A percentile compares a stretch with the other conserved stretches of the same genome.
phyloP scores from a whole-genome alignment of 768 basidiomycete genomes.

The Porphyrellus cyaneotinctus region DNA sequence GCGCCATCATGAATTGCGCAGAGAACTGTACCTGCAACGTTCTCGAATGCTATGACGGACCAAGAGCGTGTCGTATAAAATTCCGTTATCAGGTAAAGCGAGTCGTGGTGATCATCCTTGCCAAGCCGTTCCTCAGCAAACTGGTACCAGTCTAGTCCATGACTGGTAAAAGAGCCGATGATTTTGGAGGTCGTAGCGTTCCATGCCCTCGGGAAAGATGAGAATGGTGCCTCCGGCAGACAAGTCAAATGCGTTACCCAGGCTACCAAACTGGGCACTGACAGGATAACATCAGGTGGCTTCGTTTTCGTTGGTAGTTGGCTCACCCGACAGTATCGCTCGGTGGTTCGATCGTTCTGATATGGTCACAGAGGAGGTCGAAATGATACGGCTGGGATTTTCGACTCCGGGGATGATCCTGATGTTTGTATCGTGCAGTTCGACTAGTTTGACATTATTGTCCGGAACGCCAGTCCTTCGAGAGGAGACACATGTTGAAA shows the following conservation, averaged over 20 bases:
- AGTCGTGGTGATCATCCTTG: constrained; percentile 17
- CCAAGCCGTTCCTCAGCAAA: constrained; percentile 19
- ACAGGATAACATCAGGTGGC: too few species aligned
- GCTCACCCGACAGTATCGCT: not conserved
- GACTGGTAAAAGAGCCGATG: constrained; percentile 6
- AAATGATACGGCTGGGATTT: constrained; percentile 5
- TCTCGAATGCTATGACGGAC: not conserved
- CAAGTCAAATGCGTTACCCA: constrained; percentile 5
- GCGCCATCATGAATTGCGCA: constrained; percentile 8
- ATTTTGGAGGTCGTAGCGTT: constrained; percentile 20
- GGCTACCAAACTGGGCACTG: not conserved
- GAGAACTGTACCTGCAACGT: not conserved
- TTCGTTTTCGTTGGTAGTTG: not conserved
- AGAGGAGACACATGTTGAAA: constrained; percentile 25
- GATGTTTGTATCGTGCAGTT: constrained; percentile 3
- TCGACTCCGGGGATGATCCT: not conserved
- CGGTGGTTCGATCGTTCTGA: not conserved
- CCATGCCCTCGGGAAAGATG: constrained; percentile 29
- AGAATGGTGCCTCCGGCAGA: constrained; percentile 29
- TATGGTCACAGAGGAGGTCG: constrained; percentile 4
- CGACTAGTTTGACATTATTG: constrained; percentile 17
- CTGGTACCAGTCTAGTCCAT: constrained; percentile 28
- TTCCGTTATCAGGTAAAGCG: not conserved
- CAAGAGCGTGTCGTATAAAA: not conserved
- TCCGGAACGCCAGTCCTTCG: constrained; percentile 22